Evolutionary conservation across 441 rosid genomes (phyloP).

Genomic region (Pelargonium citronellum): DNA sequence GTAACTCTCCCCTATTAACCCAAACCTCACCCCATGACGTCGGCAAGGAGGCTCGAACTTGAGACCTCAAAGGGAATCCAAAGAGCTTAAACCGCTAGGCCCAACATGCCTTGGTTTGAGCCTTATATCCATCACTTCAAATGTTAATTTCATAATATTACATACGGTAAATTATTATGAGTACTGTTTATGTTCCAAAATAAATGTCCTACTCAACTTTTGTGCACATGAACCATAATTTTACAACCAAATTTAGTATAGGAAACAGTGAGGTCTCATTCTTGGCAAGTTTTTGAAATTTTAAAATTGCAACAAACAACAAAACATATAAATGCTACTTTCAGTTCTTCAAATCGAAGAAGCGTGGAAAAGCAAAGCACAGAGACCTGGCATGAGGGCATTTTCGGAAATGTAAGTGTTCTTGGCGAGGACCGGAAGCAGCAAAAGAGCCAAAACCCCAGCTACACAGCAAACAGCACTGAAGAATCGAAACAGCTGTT

Average conservation of each 20-base stretch:
- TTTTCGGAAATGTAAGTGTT: slow-evolving; percentile 85
- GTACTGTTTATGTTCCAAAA: too few relatives aligned
- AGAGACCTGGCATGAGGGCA: slow-evolving; percentile 87
- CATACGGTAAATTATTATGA: neutral
- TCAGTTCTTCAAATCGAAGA: neutral
- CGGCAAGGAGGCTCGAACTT: too few relatives aligned
- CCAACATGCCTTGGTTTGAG: too few relatives aligned
- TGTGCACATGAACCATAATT: too few relatives aligned
- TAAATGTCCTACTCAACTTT: too few relatives aligned
- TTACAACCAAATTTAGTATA: too few relatives aligned
- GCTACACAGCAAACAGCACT: slow-evolving; percentile 67
- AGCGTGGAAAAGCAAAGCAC: neutral
- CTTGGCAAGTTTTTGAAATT: neutral
- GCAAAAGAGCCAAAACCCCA: slow-evolving; percentile 64
- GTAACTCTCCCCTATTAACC: too few relatives aligned
- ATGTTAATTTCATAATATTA: neutral
- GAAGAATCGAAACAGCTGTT: slow-evolving; percentile 18
- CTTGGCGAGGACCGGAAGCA: slow-evolving; percentile 79
- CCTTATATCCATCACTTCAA: neutral
- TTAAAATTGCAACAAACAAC: too few relatives aligned
- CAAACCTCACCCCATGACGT: too few relatives aligned
- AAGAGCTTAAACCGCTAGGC: too few relatives aligned
- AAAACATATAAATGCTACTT: neutral
- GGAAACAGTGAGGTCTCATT: neutral
- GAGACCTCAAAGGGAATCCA: too few relatives aligned